Base-by-base conservation (phyloP, 371 early-diverging fungal species). In the Mucor lusitanicus region DNA sequence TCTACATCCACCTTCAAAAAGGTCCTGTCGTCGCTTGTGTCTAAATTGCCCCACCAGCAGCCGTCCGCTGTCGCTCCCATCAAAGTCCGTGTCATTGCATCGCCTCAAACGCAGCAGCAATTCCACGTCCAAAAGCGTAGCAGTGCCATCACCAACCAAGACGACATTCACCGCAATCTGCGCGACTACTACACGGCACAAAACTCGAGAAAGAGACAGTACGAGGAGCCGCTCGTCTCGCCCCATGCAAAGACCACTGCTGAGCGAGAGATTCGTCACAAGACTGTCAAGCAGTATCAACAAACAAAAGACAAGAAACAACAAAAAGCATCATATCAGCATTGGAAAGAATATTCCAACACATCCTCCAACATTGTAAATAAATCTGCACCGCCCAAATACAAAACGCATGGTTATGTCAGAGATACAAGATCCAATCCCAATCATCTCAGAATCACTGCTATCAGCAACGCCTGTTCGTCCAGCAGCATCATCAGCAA, bases 361-460 rank as follows among this genome's bases (percentile, higher is more conserved):
- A 6, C 46, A 27, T 46, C 63, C 17, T 53, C 53, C 37, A 25
- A 46, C 33, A 42, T 42, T 30, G 57, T 40, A 55, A 65, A 61
- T 32, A 61, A 58, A 65, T 32, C 58, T 65, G 65, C 65, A 37
- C 69, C 69, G 27, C 37, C 50, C 53, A 50, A 44, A 50, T 50
- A 39, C 15, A 59, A 64, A 35, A 68, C 69, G 27, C 69, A 68
- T 55, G 61, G 55, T 61, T 64, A 72, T 72, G 25, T 68, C 54
- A 68, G 72, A 55, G 69, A 65, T 17, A 68, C 48, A 30, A 39
- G 72, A 65, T 21, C 65, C 25, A 68, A 72, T 25, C 40, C 69
- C 27, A 62, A 72, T 55, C 60, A 65, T 35, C 39, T 68, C 11
- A 57, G 68, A 9, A 44, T 64, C 11, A 17, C 58, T 6, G 72